phyloP scores from a whole-genome alignment of 2,329 filamentous ascomycete species.

The Aspergillus amoenus region DNA sequence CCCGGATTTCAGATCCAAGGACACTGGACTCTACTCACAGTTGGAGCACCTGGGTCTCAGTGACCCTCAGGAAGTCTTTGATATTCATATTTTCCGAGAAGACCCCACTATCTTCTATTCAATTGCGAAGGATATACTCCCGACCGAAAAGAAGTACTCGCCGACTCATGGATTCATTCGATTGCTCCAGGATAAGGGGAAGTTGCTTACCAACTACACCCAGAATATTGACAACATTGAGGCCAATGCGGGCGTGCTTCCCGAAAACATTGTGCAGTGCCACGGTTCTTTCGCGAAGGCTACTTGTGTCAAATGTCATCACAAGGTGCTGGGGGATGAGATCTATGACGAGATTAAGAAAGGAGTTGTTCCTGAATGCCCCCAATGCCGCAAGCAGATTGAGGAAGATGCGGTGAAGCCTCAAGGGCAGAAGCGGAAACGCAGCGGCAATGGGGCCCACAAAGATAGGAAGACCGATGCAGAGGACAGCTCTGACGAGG shows the following conservation, averaged over 20 bases:
- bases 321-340: constrained; percentile 69
- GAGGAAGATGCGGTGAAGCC: constrained; percentile 40
- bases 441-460: constrained; percentile 47
- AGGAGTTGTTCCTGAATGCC: constrained; percentile 74
- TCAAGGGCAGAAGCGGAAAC: constrained; percentile 53
- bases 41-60: constrained; percentile 72
- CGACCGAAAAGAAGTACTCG: constrained; percentile 74
- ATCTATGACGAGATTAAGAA: constrained; percentile 79
- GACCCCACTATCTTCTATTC: constrained; percentile 90
- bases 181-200: constrained; percentile 80
- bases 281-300: constrained; percentile 95
- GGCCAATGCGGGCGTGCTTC: constrained; percentile 75
- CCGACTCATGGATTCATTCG: constrained; percentile 94
- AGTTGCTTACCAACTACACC: constrained; percentile 94
- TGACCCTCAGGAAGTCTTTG: constrained; percentile 94
- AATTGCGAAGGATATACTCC: constrained; percentile 86
- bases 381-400: constrained; percentile 63
- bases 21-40: constrained; percentile 86
- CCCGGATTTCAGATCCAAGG: constrained; percentile 92
- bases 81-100: constrained; percentile 80
- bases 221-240: constrained; percentile 99
- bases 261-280: constrained; percentile 87
- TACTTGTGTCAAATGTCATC: constrained; percentile 78
- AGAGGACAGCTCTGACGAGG: constrained; percentile 58
- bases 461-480: constrained; percentile 56